Base-by-base conservation (phyloP, 1,139 yeast genomes). In the Magnusiomyces fungicola region DNA sequence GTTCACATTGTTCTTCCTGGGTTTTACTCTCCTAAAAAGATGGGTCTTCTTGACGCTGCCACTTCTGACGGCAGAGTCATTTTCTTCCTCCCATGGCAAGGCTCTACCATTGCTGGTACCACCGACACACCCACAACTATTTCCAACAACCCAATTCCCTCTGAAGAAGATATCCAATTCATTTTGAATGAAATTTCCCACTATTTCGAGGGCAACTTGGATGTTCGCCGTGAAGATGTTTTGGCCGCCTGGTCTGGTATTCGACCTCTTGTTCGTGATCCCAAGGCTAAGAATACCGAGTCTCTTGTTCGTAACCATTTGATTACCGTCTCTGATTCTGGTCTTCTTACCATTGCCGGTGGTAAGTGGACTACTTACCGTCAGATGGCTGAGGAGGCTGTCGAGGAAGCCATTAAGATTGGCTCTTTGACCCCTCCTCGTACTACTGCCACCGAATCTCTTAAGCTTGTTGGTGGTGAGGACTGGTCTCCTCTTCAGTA, bases 361-460 rank as follows among this genome's bases (percentile, higher is more conserved):
- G 97, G 97, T 68, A 90, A 90, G 71, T 90, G 97, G 97, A 90
- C 97, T 51, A 90, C 97, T 39, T 90, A 89, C 73, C 79, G 97
- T 72, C 96, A 88, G 72, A 90, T 90, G 97, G 96, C 97, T 34
- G 82, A 89, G 71, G 96, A 90, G 71, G 87, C 96, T 45, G 83
- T 90, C 47, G 84, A 87, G 67, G 80, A 80, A 58, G 79, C 87
- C 52, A 75, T 87, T 50, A 74, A 78, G 61, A 68, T 73, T 49
- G 75, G 72, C 57, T 66, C 68, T 47, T 74, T 78, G 50, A 66
- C 65, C 43, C 61, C 67, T 10, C 60, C 62, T 22, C 67, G 72
- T 44, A 73, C 72, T 57, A 86, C 95, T 62, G 73, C 74, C 56
- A 82, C 95, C 43, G 80, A 78, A 64, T 62, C 75, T 51, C 61